These are phyloP conservation scores for Austroboletus eburneus DNA, from an alignment of 768 basidiomycete genomes.

Conservation along the genomic window DNA sequence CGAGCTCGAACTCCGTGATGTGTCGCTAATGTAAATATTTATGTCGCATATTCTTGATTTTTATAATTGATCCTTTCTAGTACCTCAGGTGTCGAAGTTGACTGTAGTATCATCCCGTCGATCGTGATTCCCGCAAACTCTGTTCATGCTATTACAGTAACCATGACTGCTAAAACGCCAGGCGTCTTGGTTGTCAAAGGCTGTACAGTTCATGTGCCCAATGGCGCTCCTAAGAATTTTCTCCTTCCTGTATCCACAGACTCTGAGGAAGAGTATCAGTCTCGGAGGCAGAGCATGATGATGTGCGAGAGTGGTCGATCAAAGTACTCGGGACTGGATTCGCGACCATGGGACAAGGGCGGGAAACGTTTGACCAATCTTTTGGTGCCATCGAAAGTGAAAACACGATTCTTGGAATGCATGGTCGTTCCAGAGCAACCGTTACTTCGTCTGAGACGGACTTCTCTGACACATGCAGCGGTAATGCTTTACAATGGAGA, in stretches of 20 bases:
- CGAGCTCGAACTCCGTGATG: conserved; percentile 79
- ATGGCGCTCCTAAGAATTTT: conserved; percentile 68
- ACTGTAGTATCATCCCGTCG: conserved; percentile 53
- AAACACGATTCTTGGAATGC: conserved; percentile 66
- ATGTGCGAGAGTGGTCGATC: conserved; percentile 64
- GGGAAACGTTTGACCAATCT: conserved; percentile 38
- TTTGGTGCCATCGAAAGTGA: conserved; percentile 23
- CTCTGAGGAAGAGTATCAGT: conserved; percentile 62
- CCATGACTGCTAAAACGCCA: conserved; percentile 58
- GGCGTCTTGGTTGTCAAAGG: conserved; percentile 76
- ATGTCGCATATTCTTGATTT: neutral
- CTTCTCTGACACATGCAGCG: conserved; percentile 89
- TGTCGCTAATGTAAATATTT: conserved; percentile 67
- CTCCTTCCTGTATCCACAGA: conserved; percentile 68
- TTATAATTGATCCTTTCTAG: conserved; percentile 38
- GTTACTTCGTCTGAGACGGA: conserved; percentile 77
- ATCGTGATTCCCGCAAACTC: conserved; percentile 71
- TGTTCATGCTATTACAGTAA: conserved; percentile 66
- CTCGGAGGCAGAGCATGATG: conserved; percentile 53
- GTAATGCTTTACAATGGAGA: conserved; percentile 96
- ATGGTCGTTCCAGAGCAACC: conserved; percentile 86
- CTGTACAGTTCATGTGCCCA: conserved; percentile 71
- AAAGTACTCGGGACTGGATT: conserved; percentile 73
- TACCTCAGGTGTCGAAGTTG: conserved; percentile 76
- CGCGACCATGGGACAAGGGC: conserved; percentile 55